phyloP scores from a whole-genome alignment of 805 yeast genomes.

The Kodamaea kaohsiungensis region DNA sequence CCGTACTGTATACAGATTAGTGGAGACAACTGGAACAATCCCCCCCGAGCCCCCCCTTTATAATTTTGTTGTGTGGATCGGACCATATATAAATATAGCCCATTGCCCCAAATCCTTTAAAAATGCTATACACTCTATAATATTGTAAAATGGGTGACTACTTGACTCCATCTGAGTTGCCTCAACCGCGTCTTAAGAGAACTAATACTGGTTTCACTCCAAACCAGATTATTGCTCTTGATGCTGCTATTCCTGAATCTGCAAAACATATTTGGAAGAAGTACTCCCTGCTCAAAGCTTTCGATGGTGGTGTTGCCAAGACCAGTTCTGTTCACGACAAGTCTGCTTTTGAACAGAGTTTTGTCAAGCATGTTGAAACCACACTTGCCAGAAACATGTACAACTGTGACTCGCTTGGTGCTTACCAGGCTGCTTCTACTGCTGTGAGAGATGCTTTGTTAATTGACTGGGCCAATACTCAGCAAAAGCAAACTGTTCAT shows the following conservation, averaged over 20 bases:
- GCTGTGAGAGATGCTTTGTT: constrained; percentile 78
- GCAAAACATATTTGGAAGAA: constrained; percentile 79
- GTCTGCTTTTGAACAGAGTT: constrained; percentile 63
- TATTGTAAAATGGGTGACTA: constrained; percentile 32
- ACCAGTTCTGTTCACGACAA: constrained; percentile 36
- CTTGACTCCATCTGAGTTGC: constrained; percentile 38
- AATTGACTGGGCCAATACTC: constrained; percentile 90
- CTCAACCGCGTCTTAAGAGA: constrained; percentile 56
- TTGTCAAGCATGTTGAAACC: constrained; percentile 87
- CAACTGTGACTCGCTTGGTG: constrained; percentile 90
- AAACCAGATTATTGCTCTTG: constrained; percentile 81
- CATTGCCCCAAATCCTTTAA: neutral
- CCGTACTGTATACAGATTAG: neutral
- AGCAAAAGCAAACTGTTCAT: constrained; percentile 79
- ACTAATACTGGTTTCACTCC: constrained; percentile 91
- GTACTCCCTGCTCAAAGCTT: constrained; percentile 49
- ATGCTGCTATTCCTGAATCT: constrained; percentile 74
- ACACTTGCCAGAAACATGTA: constrained; percentile 87
- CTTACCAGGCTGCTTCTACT: constrained; percentile 84
- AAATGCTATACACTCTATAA: neutral
- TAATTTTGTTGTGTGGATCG: neutral
- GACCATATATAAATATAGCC: neutral
- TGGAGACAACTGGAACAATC: neutral
- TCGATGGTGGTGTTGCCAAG: constrained; percentile 33
- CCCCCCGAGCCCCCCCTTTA: constrained; percentile 1